Evolutionary conservation across 2,329 filamentous ascomycete species (phyloP).

Genomic region (Paramyrothecium roridum): DNA sequence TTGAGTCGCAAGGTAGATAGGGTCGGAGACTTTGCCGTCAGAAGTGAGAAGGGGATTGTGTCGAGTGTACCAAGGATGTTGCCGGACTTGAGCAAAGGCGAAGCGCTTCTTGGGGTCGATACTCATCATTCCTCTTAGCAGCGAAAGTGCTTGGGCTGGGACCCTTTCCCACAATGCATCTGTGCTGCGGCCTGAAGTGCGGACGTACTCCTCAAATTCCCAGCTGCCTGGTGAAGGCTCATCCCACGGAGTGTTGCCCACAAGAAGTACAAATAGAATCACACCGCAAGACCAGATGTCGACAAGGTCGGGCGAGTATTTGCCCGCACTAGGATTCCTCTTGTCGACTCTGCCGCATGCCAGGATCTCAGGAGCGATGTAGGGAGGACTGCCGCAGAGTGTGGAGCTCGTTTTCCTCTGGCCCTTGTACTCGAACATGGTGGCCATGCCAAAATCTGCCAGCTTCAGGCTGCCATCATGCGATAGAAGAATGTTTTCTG

Average conservation of each 20-base stretch:
- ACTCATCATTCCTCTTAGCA: conserved; percentile 91
- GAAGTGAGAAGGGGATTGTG: conserved; percentile 72
- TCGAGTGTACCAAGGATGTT: conserved; percentile 92
- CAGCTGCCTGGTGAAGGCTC: conserved; percentile 82
- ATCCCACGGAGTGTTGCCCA: conserved; percentile 98
- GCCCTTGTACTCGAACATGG: conserved; percentile 87
- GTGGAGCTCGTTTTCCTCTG: conserved; percentile 79
- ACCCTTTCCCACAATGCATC: conserved; percentile 85
- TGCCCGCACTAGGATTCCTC: conserved; percentile 44
- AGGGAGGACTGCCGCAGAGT: conserved; percentile 92
- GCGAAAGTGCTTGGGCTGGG: conserved; percentile 69
- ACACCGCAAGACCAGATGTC: conserved; percentile 98
- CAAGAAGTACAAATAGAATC: conserved; percentile 92
- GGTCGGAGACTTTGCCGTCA: conserved; percentile 74
- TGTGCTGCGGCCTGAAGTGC: conserved; percentile 73
- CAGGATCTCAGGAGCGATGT: conserved; percentile 92
- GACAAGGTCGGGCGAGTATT: conserved; percentile 75
- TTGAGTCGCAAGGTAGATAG: conserved; percentile 81
- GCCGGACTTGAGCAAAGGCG: conserved; percentile 79
- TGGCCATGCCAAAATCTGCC: conserved; percentile 94
- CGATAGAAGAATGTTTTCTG: conserved; percentile 91
- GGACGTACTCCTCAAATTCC: conserved; percentile 86
- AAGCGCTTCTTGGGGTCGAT: conserved; percentile 74
- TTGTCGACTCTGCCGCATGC: conserved; percentile 47
- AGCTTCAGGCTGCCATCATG: conserved; percentile 85